Percentiles rank a stretch among this genome's conserved stretches.
These are phyloP conservation scores for Rosa hybrid DNA, from an alignment of 331 rosid species.

Conservation along the genomic window DNA sequence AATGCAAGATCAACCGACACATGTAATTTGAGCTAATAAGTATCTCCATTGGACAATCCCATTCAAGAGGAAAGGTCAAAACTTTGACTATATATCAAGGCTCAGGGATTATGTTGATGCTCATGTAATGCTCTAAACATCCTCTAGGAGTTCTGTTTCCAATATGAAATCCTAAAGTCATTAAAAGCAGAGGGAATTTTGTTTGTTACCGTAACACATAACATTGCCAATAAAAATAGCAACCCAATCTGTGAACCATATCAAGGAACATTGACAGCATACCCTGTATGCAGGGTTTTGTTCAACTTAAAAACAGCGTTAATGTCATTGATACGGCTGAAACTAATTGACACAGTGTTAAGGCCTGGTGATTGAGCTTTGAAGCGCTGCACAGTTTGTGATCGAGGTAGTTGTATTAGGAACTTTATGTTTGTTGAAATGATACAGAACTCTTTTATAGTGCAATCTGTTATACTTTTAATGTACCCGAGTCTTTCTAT, in stretches of 20 bases:
- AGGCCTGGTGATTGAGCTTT: neutral
- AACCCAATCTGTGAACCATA: neutral
- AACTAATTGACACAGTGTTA: neutral
- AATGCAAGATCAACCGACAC: neutral
- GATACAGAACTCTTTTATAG: neutral
- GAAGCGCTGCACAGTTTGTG: neutral
- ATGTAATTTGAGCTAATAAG: neutral
- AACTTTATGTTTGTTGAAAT: neutral
- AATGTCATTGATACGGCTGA: neutral
- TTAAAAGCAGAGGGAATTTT: neutral
- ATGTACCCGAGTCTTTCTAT: neutral
- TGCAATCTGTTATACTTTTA: neutral
- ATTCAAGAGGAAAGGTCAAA: neutral
- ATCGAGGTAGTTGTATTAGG: neutral
- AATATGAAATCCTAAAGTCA: too few relatives aligned
- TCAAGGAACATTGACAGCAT: neutral
- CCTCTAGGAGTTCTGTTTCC: neutral
- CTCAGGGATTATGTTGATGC: neutral
- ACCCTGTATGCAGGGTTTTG: neutral
- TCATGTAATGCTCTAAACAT: neutral
- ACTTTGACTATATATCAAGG: neutral
- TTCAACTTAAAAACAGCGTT: neutral
- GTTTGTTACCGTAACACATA: neutral
- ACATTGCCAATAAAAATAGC: neutral
- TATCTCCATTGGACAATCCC: neutral